Conservation (phyloP, 768 basidiomycete species). For the Psilocybe subaeruginosa region DNA sequence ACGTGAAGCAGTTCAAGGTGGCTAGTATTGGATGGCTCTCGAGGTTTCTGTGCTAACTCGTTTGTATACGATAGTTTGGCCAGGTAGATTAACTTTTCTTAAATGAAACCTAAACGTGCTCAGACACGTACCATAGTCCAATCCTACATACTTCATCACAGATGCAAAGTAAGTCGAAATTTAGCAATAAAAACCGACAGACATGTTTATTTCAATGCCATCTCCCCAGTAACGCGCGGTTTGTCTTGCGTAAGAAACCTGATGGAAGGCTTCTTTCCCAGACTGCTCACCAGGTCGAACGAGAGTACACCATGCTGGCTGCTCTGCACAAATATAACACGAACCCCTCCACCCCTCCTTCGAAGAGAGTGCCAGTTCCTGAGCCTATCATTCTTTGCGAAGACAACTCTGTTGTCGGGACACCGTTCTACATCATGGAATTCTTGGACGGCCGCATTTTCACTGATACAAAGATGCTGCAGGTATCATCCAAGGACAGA, state of each 20-base stretch:
- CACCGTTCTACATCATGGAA: conserved; percentile 96
- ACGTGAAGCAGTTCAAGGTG: conserved; percentile 93
- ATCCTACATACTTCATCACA: conserved; percentile 94
- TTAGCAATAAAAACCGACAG: neutral
- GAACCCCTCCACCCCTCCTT: conserved; percentile 48
- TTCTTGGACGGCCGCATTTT: conserved; percentile 95
- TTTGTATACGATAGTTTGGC: conserved; percentile 61
- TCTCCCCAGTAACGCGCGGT: conserved; percentile 52
- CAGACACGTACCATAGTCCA: conserved; percentile 58
- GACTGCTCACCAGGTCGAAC: conserved; percentile 95
- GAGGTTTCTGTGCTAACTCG: neutral
- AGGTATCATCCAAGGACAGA: conserved; percentile 62
- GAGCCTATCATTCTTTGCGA: conserved; percentile 84
- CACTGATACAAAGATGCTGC: conserved; percentile 79
- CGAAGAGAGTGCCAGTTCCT: conserved; percentile 78
- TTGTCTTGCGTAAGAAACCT: conserved; percentile 93
- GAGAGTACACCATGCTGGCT: conserved; percentile 83
- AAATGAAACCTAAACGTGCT: neutral
- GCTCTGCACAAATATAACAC: conserved; percentile 80
- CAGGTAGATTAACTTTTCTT: conserved; percentile 56
- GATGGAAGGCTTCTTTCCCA: conserved; percentile 83
- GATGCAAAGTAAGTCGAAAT: conserved; percentile 59
- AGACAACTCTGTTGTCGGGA: conserved; percentile 77
- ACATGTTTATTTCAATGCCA: neutral
- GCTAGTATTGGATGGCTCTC: conserved; percentile 16